Base-by-base conservation (phyloP, 1,139 yeast genomes). In the Taiozyma sp. region DNA sequence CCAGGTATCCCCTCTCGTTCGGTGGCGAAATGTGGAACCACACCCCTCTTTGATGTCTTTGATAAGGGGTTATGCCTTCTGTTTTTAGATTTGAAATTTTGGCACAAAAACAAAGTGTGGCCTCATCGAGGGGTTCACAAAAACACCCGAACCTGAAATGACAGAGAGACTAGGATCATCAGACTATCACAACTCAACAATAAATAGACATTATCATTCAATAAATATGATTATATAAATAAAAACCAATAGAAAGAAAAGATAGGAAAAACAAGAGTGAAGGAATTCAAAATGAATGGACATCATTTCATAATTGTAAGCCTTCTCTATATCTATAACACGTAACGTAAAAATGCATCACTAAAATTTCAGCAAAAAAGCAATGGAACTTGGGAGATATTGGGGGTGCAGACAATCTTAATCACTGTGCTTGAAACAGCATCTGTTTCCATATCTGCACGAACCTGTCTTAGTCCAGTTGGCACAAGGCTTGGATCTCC, bases 401-500 rank as follows among this genome's bases (percentile, higher is more conserved):
- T 30, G 5, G 7, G 34, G 34, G 8, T 30, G 34, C n/a, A 24
- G 27, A 30, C 7, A 30, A n/a, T 5, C 8, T 57, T 46, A 53
- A 43, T 72, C 72, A 36, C 84, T 88, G 69, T 91, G 97, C 65
- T 87, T 87, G 73, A 91, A 91, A 65, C 96, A 89, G 69, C 97
- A 91, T 65, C 97, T 80, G 67, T 81, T 88, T 36, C 96, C 96
- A 69, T 91, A 91, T 48, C 96, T 82, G 67, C 97, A 91, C 49
- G 81, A 74, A 24, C 97, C 97, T 51, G 77, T 79, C 65, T 85
- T 86, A 42, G 83, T 66, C 96, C 97, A 91, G 69, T 91, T 91
- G 57, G 83, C 86, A 71, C 97, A 91, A 24, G 95, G 89, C 71
- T 90, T 91, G 29, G 96, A 87, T 66, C 96, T 81, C 87, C 95